Evolutionary conservation across 1,284 basidiomycete species (phyloP).

Genomic region (Marasmius fiardii): DNA sequence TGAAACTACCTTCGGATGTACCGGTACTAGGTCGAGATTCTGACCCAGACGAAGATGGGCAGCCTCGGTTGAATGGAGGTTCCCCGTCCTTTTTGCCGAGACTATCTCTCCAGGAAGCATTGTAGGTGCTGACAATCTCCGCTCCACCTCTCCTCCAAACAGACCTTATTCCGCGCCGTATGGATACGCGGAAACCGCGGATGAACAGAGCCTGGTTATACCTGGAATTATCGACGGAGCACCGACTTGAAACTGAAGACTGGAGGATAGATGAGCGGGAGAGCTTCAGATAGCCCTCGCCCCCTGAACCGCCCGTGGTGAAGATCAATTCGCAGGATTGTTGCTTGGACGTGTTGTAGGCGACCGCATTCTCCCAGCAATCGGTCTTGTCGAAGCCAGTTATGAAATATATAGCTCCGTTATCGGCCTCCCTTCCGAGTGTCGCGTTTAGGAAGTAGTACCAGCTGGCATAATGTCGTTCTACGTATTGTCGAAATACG

Average conservation of each 20-base stretch:
- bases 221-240: neutral
- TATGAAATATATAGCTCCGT: constrained; percentile 10
- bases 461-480: constrained; percentile 4
- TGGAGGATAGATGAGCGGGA: neutral
- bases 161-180: neutral
- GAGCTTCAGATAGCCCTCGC: neutral
- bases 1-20: too few species aligned
- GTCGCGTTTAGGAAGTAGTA: constrained; percentile 7
- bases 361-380: constrained; percentile 5
- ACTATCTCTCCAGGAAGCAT: neutral
- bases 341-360: neutral
- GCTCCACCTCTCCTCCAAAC: neutral
- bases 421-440: constrained; percentile 2
- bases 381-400: constrained; percentile 11
- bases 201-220: neutral
- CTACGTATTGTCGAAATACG: constrained; percentile 1
- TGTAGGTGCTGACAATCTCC: neutral
- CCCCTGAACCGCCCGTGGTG: neutral
- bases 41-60: neutral
- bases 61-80: neutral
- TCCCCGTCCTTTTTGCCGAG: neutral
- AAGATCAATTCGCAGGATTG: constrained; percentile 2
- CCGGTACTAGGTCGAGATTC: too few species aligned
- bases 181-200: neutral
- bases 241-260: neutral